Conservation (phyloP, 768 basidiomycete species). For the Sarcodon sp. region DNA sequence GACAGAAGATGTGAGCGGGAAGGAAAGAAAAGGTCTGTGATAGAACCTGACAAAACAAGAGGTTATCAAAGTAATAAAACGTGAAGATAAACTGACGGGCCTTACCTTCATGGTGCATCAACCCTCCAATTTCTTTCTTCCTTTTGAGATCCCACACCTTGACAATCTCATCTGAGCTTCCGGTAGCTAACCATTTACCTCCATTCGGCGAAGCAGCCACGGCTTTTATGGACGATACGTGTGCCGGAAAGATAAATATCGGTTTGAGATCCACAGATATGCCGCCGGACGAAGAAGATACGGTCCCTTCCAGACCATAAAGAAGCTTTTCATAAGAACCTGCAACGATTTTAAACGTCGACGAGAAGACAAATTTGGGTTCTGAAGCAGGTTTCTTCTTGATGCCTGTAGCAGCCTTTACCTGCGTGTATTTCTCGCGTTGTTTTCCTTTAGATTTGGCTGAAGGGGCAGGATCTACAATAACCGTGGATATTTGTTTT, state of each 20-base stretch:
- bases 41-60: conserved; percentile 52
- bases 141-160: conserved; percentile 94
- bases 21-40: conserved; percentile 80
- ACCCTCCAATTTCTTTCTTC: conserved; percentile 85
- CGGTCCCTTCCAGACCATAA: conserved; percentile 72
- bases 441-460: conserved; percentile 18
- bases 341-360: conserved; percentile 74
- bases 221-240: conserved; percentile 85
- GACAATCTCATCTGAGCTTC: conserved; percentile 91
- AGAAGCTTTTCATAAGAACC: conserved; percentile 96
- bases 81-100: conserved; percentile 3
- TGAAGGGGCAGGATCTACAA: background rate
- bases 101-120: conserved; percentile 91
- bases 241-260: conserved; percentile 94
- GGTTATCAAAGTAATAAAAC: background rate
- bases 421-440: conserved; percentile 5
- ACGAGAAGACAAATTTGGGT: conserved; percentile 19
- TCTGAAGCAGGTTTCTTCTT: conserved; percentile 2
- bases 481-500: background rate
- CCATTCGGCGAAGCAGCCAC: conserved; percentile 81
- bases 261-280: conserved; percentile 41
- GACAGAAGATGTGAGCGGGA: conserved; percentile 84
- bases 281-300: conserved; percentile 21
- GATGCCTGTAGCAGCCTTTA: conserved; percentile 3
- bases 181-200: conserved; percentile 94